Percentiles rank a stretch among this genome's conserved stretches.
Conservation (phyloP, 108 stramenopile species). For the Cyclotella kingstonii region DNA sequence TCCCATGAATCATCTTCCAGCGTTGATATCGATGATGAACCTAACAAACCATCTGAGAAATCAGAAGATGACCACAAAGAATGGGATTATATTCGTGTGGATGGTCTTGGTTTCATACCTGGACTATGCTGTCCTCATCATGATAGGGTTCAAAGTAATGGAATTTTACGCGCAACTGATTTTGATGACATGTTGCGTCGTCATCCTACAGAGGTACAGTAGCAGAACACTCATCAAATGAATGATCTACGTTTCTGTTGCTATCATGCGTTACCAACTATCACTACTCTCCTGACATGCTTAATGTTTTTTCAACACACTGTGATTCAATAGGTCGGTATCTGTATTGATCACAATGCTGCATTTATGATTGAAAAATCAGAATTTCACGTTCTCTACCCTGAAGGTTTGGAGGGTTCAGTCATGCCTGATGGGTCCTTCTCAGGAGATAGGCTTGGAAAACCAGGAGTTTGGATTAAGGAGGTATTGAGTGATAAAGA, state of each 20-base stretch:
- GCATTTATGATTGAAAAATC: conserved; percentile 21
- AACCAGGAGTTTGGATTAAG: conserved; percentile 39
- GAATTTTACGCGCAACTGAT: conserved; percentile 54
- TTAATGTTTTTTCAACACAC: not conserved
- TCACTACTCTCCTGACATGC: not conserved
- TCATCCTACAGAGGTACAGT: conserved; percentile 30
- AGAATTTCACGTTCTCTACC: conserved; percentile 17
- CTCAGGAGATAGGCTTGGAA: conserved; percentile 17
- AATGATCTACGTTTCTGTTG: no score
- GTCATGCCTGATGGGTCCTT: conserved; percentile 22
- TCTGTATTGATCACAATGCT: conserved; percentile 42
- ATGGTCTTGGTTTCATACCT: conserved; percentile 62
- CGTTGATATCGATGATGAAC: conserved; percentile 13
- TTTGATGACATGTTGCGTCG: conserved; percentile 65
- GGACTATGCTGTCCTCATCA: conserved; percentile 73
- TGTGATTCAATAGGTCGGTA: conserved; percentile 28
- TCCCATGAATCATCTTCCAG: conserved; percentile 4
- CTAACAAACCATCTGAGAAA: not conserved
- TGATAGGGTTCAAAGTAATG: conserved; percentile 70
- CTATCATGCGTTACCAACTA: no score
- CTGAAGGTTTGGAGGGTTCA: conserved; percentile 19
- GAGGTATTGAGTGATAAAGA: conserved; percentile 9
- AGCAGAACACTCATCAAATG: no score
- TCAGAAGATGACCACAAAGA: conserved; percentile 33
- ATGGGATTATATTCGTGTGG: conserved; percentile 64